A percentile compares a stretch with the other conserved stretches of the same genome.
Conservation (phyloP, 2,329 filamentous ascomycete species). For the Pseudopyrenochaeta lycopersici region DNA sequence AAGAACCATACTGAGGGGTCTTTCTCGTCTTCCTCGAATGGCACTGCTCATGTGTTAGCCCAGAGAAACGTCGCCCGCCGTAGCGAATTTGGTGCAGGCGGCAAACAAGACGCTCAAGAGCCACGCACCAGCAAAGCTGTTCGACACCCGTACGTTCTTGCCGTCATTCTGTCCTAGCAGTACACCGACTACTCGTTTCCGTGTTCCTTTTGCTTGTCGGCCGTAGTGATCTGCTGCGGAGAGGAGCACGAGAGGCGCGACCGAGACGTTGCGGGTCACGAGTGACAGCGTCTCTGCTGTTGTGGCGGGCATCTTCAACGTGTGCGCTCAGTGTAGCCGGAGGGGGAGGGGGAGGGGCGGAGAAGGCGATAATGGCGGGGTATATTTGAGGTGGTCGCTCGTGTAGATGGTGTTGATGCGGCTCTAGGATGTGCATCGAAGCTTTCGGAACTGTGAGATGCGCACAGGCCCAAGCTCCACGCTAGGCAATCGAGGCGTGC, state of each 20-base stretch:
- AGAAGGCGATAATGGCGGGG: slow-evolving; percentile 15
- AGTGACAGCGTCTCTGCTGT: slow-evolving; percentile 96
- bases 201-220: slow-evolving; percentile 87
- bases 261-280: slow-evolving; percentile 92
- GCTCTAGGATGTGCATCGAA: slow-evolving; percentile 45
- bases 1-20: slow-evolving; percentile 99
- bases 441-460: slow-evolving; percentile 36
- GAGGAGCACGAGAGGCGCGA: slow-evolving; percentile 96
- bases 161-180: slow-evolving; percentile 95
- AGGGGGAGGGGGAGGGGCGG: slow-evolving; percentile 5
- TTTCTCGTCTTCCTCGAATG: slow-evolving; percentile 98
- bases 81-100: slow-evolving; percentile 11
- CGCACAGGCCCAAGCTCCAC: slow-evolving; percentile 27
- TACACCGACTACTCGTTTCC: slow-evolving; percentile 91
- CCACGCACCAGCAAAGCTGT: slow-evolving; percentile 91
- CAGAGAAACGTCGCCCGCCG: slow-evolving; percentile 1
- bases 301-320: slow-evolving; percentile 81
- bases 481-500: slow-evolving; percentile 20
- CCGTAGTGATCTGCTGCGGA: slow-evolving; percentile 99
- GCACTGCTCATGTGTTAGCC: slow-evolving; percentile 67
- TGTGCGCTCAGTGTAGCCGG: slow-evolving; percentile 15
- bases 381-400: slow-evolving; percentile 24
- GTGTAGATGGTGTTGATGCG: slow-evolving; percentile 42
- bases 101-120: slow-evolving; percentile 18
- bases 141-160: slow-evolving; percentile 94